These are phyloP conservation scores for Lentinus polychrous DNA, from an alignment of 1,284 basidiomycete species.

Conservation along the genomic window DNA sequence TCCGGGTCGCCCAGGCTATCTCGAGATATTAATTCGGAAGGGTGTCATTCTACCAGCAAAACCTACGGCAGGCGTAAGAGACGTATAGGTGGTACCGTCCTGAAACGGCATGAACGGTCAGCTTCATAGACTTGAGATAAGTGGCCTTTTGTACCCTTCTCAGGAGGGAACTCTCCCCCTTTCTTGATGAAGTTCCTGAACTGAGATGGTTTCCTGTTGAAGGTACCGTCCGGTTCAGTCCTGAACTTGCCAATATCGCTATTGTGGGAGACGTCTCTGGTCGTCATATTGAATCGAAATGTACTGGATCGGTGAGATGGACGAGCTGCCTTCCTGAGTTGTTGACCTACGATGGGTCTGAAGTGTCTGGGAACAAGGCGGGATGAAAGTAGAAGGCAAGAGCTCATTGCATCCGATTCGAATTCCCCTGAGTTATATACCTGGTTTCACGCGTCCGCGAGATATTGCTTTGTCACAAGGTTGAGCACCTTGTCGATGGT, in stretches of 20 bases:
- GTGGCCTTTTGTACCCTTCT: constrained; percentile 43
- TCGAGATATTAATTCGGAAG: not conserved
- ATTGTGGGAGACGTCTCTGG: constrained; percentile 13
- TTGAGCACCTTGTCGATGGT: too few relatives aligned
- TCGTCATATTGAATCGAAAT: not conserved
- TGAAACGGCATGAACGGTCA: constrained; percentile 22
- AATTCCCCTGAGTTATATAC: too few relatives aligned
- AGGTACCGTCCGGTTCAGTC: constrained; percentile 66
- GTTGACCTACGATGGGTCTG: too few relatives aligned
- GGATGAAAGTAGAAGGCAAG: too few relatives aligned
- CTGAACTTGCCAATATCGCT: constrained; percentile 64
- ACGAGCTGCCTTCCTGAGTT: too few relatives aligned
- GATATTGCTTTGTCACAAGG: too few relatives aligned
- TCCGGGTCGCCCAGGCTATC: constrained; percentile 87
- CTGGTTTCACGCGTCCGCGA: too few relatives aligned
- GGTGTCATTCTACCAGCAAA: not conserved
- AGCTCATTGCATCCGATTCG: too few relatives aligned
- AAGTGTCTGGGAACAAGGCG: too few relatives aligned
- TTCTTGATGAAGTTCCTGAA: constrained; percentile 75
- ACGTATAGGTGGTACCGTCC: constrained; percentile 89
- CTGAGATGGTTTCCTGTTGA: constrained; percentile 66
- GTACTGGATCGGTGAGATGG: too few relatives aligned
- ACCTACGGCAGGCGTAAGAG: constrained; percentile 72
- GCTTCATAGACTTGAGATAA: not conserved
- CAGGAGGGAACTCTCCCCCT: constrained; percentile 74